phyloP scores from a whole-genome alignment of 1,284 basidiomycete genomes.

The Rhodofomes roseus region DNA sequence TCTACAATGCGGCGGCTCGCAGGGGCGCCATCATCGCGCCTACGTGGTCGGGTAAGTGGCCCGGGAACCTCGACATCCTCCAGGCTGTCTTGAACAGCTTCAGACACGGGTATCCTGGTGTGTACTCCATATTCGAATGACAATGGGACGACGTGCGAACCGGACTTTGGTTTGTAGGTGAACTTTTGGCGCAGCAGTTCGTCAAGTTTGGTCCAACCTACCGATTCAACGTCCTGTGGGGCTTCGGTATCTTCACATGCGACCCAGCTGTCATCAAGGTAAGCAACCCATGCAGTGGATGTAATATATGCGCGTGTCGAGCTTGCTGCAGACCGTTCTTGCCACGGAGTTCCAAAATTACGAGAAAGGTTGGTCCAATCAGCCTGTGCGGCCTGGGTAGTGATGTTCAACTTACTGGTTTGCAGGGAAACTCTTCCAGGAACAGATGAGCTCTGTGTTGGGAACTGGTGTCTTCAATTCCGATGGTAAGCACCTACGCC shows the following conservation, averaged over 20 bases:
- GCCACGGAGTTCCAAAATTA: constrained; percentile 18
- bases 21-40: constrained; percentile 13
- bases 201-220: constrained; percentile 14
- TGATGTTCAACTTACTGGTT: background rate
- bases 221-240: constrained; percentile 16
- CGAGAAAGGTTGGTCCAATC: constrained; percentile 14
- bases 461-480: constrained; percentile 44
- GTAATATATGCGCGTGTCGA: background rate
- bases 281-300: background rate
- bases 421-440: constrained; percentile 7
- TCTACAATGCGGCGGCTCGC: constrained; percentile 9
- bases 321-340: constrained; percentile 14
- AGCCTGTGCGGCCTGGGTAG: background rate
- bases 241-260: constrained; percentile 13
- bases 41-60: constrained; percentile 6
- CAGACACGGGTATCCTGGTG: constrained; percentile 14
- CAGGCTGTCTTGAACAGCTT: constrained; percentile 1
- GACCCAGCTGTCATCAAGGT: constrained; percentile 23
- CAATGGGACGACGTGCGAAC: background rate
- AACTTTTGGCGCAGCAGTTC: constrained; percentile 15
- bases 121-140: background rate
- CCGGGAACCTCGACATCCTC: constrained; percentile 12
- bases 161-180: constrained; percentile 8
- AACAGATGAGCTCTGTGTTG: constrained; percentile 29
- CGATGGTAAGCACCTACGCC: constrained; percentile 4